A percentile compares a stretch with the other conserved stretches of the same genome.
phyloP scores from a whole-genome alignment of 345 rosid genomes.

The Pugionium dolabratum region DNA sequence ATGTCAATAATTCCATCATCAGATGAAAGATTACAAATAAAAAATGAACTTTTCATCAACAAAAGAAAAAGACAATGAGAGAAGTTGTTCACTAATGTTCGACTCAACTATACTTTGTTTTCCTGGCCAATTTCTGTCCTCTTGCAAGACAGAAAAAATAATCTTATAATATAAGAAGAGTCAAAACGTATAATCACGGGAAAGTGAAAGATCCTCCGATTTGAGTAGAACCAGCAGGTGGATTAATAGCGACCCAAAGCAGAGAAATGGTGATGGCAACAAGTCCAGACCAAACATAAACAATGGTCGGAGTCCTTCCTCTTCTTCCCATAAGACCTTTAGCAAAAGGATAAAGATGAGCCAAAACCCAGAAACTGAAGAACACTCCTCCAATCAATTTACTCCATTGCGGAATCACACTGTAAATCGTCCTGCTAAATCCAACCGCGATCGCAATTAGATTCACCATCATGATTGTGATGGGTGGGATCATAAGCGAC shows the following conservation, averaged over 20 bases:
- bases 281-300: constrained; percentile 96
- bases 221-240: constrained; percentile 71
- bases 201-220: constrained; percentile 95
- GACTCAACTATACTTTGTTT: constrained; percentile 22
- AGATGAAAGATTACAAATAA: constrained; percentile 32
- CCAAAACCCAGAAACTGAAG: no score
- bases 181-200: constrained; percentile 55
- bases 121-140: constrained; percentile 27
- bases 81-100: constrained; percentile 21
- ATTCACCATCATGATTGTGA: constrained; percentile 94
- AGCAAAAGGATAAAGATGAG: constrained; percentile 7
- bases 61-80: constrained; percentile 13
- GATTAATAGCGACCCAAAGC: constrained; percentile 41
- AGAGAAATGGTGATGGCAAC: constrained; percentile 83
- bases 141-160: constrained; percentile 1
- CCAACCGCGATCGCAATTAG: constrained; percentile 90
- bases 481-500: constrained; percentile 45
- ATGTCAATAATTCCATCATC: constrained; percentile 18
- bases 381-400: no score
- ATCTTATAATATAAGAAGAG: constrained; percentile 20
- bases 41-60: constrained; percentile 35
- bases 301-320: constrained; percentile 96
- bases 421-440: background rate
- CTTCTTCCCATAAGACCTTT: constrained; percentile 98
- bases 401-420: no score